Percentiles rank a stretch among this genome's conserved stretches.
Conservation (phyloP, 2,329 filamentous ascomycete genomes). For the Didymella arachidicola region DNA sequence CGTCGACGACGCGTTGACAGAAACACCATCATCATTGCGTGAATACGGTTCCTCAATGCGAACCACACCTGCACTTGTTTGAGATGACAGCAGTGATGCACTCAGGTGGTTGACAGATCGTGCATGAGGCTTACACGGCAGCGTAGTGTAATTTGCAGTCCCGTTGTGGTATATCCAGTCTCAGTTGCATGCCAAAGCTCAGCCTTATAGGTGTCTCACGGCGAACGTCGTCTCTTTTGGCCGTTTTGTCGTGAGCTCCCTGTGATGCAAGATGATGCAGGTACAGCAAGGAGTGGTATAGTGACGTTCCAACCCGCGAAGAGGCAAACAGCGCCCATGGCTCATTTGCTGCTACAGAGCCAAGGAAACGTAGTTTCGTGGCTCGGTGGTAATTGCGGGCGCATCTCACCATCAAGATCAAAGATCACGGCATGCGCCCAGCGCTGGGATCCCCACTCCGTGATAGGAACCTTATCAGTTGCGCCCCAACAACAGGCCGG, state of each 20-base stretch:
- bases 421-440: slow-evolving; percentile 16
- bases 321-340: background rate
- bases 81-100: background rate
- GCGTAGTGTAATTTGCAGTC: slow-evolving; percentile 1
- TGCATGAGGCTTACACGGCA: slow-evolving; percentile 13
- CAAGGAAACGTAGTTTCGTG: slow-evolving; percentile 5
- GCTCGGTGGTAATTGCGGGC: slow-evolving; percentile 19
- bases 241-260: background rate
- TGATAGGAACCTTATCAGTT: slow-evolving; percentile 16
- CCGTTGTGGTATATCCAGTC: slow-evolving; percentile 5
- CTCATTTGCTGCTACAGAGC: background rate
- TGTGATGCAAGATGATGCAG: background rate
- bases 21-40: background rate
- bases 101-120: background rate
- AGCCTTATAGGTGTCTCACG: slow-evolving; percentile 2
- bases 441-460: background rate
- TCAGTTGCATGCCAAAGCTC: slow-evolving; percentile 8
- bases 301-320: background rate
- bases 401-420: slow-evolving; percentile 27
- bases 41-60: background rate
- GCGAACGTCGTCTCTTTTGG: background rate
- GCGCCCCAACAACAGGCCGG: slow-evolving; percentile 10
- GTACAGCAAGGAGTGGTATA: background rate
- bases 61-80: background rate
- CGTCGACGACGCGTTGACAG: background rate